Percentiles rank a stretch among this genome's conserved stretches.
Evolutionary conservation across 768 basidiomycete genomes (phyloP).

Genomic region (Rhizopogon vinicolor): DNA sequence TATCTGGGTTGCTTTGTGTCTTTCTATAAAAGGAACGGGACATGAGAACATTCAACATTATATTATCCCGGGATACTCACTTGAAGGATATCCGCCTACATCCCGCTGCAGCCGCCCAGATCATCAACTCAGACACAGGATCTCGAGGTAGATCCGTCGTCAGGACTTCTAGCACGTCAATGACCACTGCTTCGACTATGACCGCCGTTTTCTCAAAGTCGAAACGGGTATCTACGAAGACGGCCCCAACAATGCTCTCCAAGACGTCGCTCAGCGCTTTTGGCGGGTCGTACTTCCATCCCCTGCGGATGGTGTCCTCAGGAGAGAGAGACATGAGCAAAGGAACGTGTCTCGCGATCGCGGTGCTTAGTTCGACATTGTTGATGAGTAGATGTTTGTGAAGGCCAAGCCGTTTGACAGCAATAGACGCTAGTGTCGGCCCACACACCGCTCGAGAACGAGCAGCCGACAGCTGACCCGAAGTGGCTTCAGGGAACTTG

Average conservation of each 20-base stretch:
- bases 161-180: conserved; percentile 57
- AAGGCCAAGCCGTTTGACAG: conserved; percentile 57
- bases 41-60: conserved; percentile 1
- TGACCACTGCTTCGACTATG: conserved; percentile 61
- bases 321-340: conserved; percentile 51
- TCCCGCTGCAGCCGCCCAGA: conserved; percentile 57
- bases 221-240: conserved; percentile 77
- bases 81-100: conserved; percentile 48
- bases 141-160: conserved; percentile 59
- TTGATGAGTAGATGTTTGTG: conserved; percentile 71
- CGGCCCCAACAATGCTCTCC: conserved; percentile 80
- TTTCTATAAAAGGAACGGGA: conserved; percentile 24
- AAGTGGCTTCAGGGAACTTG: conserved; percentile 66
- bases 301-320: conserved; percentile 58
- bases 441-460: conserved; percentile 71
- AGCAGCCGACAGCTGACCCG: conserved; percentile 71
- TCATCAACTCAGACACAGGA: conserved; percentile 67
- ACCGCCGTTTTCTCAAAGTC: conserved; percentile 63
- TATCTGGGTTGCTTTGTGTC: conserved; percentile 38
- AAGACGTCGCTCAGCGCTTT: conserved; percentile 83
- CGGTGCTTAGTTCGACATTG: conserved; percentile 59
- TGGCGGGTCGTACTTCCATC: conserved; percentile 84
- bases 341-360: conserved; percentile 58
- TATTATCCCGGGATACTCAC: conserved; percentile 27
- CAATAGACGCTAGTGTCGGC: conserved; percentile 64